phyloP scores from a whole-genome alignment of 2,329 filamentous ascomycete genomes.

The Ophiocordyceps robertsii region DNA sequence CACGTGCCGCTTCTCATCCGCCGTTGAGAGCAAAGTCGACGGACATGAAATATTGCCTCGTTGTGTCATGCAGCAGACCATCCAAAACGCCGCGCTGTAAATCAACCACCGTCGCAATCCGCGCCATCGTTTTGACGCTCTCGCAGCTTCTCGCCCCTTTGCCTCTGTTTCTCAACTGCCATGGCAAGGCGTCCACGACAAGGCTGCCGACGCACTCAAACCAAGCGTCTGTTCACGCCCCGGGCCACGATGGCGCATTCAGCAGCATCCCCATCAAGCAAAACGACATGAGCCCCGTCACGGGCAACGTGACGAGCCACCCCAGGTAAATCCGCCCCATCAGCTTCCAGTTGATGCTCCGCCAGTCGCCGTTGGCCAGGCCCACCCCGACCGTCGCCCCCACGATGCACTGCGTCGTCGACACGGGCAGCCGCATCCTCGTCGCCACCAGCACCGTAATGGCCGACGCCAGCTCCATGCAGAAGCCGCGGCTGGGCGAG shows the following conservation, averaged over 20 bases:
- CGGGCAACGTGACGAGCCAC: conserved; percentile 37
- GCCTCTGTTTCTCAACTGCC: too few species aligned
- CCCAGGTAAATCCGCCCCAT: conserved; percentile 32
- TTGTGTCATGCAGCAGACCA: too few species aligned
- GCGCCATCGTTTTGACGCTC: too few species aligned
- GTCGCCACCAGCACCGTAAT: conserved; percentile 42
- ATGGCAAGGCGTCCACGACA: too few species aligned
- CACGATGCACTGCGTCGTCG: conserved; percentile 39
- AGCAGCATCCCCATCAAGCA: background rate
- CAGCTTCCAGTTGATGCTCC: conserved; percentile 34
- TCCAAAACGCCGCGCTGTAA: background rate
- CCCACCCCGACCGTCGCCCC: conserved; percentile 39
- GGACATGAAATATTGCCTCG: too few species aligned
- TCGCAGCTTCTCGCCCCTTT: too few species aligned
- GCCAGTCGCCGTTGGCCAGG: conserved; percentile 33
- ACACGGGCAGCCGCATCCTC: conserved; percentile 33
- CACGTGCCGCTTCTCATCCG: too few species aligned
- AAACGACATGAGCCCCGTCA: background rate
- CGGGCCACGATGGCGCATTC: background rate
- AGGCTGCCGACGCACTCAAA: too few species aligned
- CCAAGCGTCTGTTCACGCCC: too few species aligned
- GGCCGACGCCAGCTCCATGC: conserved; percentile 36
- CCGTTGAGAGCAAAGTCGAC: too few species aligned
- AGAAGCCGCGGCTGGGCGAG: conserved; percentile 37
- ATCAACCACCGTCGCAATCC: too few species aligned